A percentile compares a stretch with the other conserved stretches of the same genome.
phyloP scores from a whole-genome alignment of 2,329 filamentous ascomycete species.

The Daldinia sp. region DNA sequence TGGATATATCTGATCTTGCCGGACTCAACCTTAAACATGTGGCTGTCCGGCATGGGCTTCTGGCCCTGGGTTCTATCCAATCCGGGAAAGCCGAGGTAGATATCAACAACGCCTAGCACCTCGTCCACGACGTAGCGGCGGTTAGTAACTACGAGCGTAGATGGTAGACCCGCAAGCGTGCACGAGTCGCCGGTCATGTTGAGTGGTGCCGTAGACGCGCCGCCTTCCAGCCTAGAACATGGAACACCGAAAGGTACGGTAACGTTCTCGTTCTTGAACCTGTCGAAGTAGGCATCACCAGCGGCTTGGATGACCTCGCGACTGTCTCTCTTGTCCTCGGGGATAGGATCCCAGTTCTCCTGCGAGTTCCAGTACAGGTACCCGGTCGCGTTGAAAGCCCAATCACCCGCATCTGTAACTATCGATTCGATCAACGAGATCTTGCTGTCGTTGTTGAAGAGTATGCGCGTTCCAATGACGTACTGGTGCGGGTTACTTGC shows the following conservation, averaged over 20 bases:
- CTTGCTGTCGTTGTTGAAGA: conserved; percentile 44
- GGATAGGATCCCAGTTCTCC: conserved; percentile 51
- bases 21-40: conserved; percentile 49
- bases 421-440: conserved; percentile 50
- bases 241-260: conserved; percentile 47
- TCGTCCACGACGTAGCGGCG: conserved; percentile 51
- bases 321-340: conserved; percentile 46
- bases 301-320: conserved; percentile 49
- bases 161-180: conserved; percentile 47
- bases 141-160: conserved; percentile 48
- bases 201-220: conserved; percentile 45
- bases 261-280: conserved; percentile 47
- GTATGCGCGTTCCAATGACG: conserved; percentile 51
- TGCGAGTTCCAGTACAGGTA: conserved; percentile 47
- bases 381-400: conserved; percentile 51
- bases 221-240: conserved; percentile 50
- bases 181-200: conserved; percentile 48
- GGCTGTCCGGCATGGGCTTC: conserved; percentile 48
- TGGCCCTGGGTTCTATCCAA: conserved; percentile 43
- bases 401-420: conserved; percentile 50
- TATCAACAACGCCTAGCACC: conserved; percentile 47
- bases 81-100: conserved; percentile 50
- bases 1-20: conserved; percentile 52
- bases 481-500: conserved; percentile 51
- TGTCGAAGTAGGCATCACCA: conserved; percentile 50